phyloP scores from a whole-genome alignment of 306 rosid genomes.

The Quercus alba region DNA sequence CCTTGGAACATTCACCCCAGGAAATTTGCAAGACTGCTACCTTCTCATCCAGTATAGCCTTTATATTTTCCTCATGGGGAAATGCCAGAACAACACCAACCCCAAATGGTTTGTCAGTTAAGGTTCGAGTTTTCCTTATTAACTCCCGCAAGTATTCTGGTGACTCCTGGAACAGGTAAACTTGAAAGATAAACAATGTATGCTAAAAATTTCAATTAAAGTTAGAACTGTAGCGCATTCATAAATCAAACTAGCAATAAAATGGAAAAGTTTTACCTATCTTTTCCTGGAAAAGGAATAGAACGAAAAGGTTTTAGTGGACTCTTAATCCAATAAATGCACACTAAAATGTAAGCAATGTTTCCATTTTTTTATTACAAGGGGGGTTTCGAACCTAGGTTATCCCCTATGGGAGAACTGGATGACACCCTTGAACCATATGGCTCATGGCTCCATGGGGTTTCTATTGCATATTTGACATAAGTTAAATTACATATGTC shows the following conservation, averaged over 20 bases:
- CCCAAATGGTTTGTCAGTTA: conserved; percentile 85
- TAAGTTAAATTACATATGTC: no score
- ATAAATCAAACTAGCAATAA: not conserved
- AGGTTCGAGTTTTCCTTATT: conserved; percentile 54
- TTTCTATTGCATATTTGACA: no score
- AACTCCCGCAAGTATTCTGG: conserved; percentile 67
- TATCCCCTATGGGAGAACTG: no score
- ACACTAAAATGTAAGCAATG: no score
- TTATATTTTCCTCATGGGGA: conserved; percentile 69
- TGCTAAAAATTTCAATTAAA: not conserved
- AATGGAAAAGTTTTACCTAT: not conserved
- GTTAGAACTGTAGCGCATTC: not conserved
- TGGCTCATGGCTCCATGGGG: no score
- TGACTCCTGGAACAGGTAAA: conserved; percentile 46
- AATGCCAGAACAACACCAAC: conserved; percentile 75
- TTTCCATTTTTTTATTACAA: no score
- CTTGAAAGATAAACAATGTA: not conserved
- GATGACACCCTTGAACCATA: no score
- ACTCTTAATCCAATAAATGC: no score
- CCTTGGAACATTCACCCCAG: conserved; percentile 76
- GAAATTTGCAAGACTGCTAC: conserved; percentile 73
- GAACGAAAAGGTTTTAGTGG: no score
- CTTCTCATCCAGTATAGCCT: conserved; percentile 66
- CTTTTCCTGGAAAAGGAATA: no score
- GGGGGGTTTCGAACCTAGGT: no score